Evolutionary conservation across 768 basidiomycete genomes (phyloP), one percentile per base, ranked within the genome.

Genomic region (Amanita muscaria): DNA sequence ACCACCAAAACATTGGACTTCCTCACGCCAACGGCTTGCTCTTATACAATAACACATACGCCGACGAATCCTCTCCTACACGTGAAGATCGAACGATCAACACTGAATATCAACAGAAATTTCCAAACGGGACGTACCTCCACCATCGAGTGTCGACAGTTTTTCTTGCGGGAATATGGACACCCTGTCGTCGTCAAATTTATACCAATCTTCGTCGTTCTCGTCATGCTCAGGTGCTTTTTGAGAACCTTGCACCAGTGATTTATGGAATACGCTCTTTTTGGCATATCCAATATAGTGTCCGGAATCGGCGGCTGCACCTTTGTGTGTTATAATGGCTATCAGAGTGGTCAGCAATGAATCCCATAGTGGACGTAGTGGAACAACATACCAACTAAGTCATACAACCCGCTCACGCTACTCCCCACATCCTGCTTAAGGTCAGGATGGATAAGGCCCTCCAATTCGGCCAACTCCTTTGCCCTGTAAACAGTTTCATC

Each of bases 251-350:
- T n/a, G n/a, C n/a, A n/a, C n/a, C n/a, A n/a, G n/a, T n/a, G n/a
- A n/a, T n/a, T n/a, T n/a, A 41, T 79, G 74, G 66, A 87, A 79
- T 15, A 75, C 74, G 51, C 74, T 76, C 68, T 84, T 88, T 65
- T 87, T 86, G 22, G 84, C 86, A 64, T 84, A 97, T 1, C 80
- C 91, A 18, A 97, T 92, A 58, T 98, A 98, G 64, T 98, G 94
- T 2, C 93, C 94, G 0, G 88, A 80, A 57, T 98, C 96, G 0
- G 96, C 93, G 0, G 84, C 84, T 0, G 92, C 79, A 9, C 96
- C 96, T 62, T 99, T 99, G 74, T 98, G 96, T 16, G 92, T 94
- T 10, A 99, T 81, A 57, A 99, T 86, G 6, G 84, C 91, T 90
- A 56, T 29, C 51, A n/a, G 18, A 11, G 35, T 15, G 15, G 22